These are phyloP conservation scores for Leishmania gerbilli DNA, from an alignment of 208 protist species.

Conservation along the genomic window DNA sequence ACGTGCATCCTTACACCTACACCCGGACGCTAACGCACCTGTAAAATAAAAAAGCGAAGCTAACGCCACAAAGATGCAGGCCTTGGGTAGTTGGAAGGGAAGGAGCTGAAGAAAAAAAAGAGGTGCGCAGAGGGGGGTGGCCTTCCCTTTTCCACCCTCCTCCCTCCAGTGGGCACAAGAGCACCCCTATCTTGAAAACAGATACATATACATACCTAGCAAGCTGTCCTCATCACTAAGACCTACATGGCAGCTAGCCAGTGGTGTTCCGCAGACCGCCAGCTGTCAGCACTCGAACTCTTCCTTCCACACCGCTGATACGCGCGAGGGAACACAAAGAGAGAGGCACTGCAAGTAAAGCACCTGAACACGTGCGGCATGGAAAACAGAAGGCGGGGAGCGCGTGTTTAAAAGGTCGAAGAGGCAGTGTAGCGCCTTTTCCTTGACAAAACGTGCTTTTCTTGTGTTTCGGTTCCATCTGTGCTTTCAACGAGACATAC, in stretches of 20 bases:
- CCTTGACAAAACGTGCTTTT: neutral
- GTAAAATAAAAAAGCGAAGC: neutral
- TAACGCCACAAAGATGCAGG: neutral
- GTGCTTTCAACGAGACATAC: neutral
- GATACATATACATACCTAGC: slow-evolving; percentile 8
- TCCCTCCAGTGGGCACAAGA: neutral
- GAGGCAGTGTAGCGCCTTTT: neutral
- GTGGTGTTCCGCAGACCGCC: neutral
- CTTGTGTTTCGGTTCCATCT: neutral
- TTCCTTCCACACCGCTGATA: neutral
- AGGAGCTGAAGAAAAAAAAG: neutral
- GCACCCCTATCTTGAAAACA: neutral
- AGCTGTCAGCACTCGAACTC: neutral
- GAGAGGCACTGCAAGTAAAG: neutral
- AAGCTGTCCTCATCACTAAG: neutral
- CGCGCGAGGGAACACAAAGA: neutral
- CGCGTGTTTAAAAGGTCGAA: neutral
- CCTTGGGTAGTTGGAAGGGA: neutral
- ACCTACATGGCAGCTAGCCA: neutral
- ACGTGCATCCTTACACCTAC: slow-evolving; percentile 6
- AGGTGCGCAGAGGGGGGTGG: neutral
- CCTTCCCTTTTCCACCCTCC: neutral
- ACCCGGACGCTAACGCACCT: neutral
- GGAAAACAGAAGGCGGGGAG: neutral
- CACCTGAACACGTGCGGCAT: neutral